phyloP scores from a whole-genome alignment of 352 stramenopile genomes.

The Bremia lactucae region DNA sequence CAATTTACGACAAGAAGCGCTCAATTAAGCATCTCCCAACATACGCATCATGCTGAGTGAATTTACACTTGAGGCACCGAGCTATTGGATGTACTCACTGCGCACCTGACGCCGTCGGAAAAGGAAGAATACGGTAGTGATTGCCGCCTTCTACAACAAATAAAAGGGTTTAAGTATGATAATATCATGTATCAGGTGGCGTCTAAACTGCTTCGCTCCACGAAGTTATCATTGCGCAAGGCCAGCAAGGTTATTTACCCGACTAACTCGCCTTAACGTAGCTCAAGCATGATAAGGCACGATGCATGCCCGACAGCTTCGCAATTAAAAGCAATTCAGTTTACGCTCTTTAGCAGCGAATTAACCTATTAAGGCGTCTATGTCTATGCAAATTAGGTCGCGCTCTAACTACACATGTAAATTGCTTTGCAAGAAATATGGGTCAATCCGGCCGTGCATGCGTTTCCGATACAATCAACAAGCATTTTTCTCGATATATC shows the following conservation, averaged over 20 bases:
- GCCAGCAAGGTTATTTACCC: conserved; percentile 8
- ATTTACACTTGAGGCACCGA: conserved; percentile 30
- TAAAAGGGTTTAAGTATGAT: conserved; percentile 45
- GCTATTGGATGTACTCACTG: conserved; percentile 54
- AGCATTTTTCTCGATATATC: too few species aligned
- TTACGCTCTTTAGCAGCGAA: conserved; percentile 22
- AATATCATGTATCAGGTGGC: conserved; percentile 59
- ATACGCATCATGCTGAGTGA: conserved; percentile 45
- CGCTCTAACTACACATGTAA: too few species aligned
- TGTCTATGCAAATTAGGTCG: conserved; percentile 24
- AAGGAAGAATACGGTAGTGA: conserved; percentile 55
- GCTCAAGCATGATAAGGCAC: conserved; percentile 7
- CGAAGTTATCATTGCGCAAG: conserved; percentile 42
- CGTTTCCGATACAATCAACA: too few species aligned
- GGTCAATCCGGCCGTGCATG: too few species aligned
- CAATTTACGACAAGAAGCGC: too few species aligned
- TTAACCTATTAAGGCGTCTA: conserved; percentile 23
- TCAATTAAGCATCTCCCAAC: conserved; percentile 47
- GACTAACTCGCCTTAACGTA: conserved; percentile 6
- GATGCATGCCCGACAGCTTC: conserved; percentile 6
- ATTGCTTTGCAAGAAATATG: too few species aligned
- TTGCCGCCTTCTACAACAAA: conserved; percentile 53
- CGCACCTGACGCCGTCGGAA: conserved; percentile 67
- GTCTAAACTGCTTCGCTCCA: conserved; percentile 40
- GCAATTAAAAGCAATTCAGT: conserved; percentile 19